Percentiles rank a stretch among this genome's conserved stretches.
Conservation (phyloP, 1,139 yeast genomes). For the Nakaseomyces uthaithaninus region DNA sequence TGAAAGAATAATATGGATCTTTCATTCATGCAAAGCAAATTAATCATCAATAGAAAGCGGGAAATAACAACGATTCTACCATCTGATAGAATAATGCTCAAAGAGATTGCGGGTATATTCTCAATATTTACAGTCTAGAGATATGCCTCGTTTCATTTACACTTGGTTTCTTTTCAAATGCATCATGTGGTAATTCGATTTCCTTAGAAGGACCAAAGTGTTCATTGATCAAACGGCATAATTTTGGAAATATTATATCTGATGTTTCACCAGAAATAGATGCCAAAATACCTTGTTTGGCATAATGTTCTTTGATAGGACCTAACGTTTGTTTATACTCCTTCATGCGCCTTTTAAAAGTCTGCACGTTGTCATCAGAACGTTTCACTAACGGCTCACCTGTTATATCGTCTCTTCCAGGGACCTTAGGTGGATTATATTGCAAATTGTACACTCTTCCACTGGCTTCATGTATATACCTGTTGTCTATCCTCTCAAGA, state of each 20-base stretch:
- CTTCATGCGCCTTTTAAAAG: conserved; percentile 59
- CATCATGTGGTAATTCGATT: neutral
- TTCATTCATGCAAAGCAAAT: too few relatives aligned
- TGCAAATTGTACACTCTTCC: conserved; percentile 81
- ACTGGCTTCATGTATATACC: conserved; percentile 78
- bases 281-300: conserved; percentile 43
- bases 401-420: conserved; percentile 78
- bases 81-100: neutral
- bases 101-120: neutral
- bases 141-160: neutral
- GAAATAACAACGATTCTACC: too few relatives aligned
- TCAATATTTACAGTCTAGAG: neutral
- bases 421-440: conserved; percentile 79
- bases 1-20: too few relatives aligned
- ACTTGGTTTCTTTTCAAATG: conserved; percentile 2
- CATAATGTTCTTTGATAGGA: conserved; percentile 61
- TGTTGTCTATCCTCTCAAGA: conserved; percentile 67
- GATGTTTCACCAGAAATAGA: conserved; percentile 70
- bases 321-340: conserved; percentile 50
- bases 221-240: conserved; percentile 22
- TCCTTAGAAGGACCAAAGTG: conserved; percentile 3
- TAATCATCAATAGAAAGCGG: too few relatives aligned
- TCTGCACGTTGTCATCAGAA: conserved; percentile 68
- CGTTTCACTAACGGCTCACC: conserved; percentile 79
- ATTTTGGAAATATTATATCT: conserved; percentile 72